Evolutionary conservation across 306 rosid species (phyloP), one percentile per base, ranked within the genome.

Genomic region (Casuarina equisetifolia): DNA sequence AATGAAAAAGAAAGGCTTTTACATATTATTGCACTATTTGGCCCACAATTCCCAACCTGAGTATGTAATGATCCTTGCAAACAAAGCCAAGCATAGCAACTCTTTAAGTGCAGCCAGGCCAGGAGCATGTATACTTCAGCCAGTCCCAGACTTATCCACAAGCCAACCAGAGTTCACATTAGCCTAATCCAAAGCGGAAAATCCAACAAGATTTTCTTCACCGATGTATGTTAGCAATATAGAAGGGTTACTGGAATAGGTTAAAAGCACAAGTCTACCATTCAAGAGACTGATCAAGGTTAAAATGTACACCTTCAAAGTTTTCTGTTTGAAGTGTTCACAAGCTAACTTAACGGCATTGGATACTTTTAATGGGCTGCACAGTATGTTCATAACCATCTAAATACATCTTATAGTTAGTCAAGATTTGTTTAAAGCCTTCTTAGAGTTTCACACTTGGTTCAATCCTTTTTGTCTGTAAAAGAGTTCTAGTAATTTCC

Each of bases 251-350:
- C n/a, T n/a, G n/a, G n/a, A n/a, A n/a, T n/a, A n/a, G n/a, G 44
- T 13, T 13, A 3, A 62, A 62, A 62, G 69, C 69, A 62, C 69
- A 62, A 62, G 69, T 44, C 32, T 17, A 67, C 59, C 13, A 9
- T 44, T 55, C 62, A 73, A 46, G 53, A 74, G 45, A 49, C 45
- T 40, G 32, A 74, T 53, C 49, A 59, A 72, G 9, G 69, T 20
- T 43, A 12, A 32, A 63, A 43, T 5, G 38, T 25, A 64, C 16
- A 52, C 57, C 57, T 52, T 52, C 19, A 52, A 52, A 13, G 25
- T 16, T 6, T 52, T 52, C 42, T 58, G 15, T 20, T 58, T 20
- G 11, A 58, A 25, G 64, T 19, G 39, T 9, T 58, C 40, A 25
- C 39, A 58, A 58, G 40, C 16, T 3, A 7, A 39, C 64, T 25